Conservation (phyloP, 2,329 filamentous ascomycete species). For the Penicillium decumbens region DNA sequence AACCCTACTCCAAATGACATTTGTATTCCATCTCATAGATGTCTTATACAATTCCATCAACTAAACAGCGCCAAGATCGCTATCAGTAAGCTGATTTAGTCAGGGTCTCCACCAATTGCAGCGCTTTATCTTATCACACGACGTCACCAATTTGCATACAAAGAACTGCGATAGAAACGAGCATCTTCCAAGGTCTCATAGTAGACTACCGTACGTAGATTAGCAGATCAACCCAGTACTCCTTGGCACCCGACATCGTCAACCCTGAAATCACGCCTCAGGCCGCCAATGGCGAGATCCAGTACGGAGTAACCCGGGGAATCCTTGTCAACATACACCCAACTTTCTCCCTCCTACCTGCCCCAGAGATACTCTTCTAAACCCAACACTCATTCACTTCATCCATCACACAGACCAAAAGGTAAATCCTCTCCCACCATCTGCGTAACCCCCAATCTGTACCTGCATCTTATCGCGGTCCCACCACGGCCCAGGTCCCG, state of each 20-base stretch:
- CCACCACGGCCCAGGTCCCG: background rate
- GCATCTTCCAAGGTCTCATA: background rate
- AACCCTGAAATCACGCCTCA: background rate
- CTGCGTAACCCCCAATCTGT: background rate
- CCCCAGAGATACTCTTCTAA: background rate
- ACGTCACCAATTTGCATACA: constrained; percentile 15
- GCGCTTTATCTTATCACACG: constrained; percentile 29
- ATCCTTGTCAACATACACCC: background rate
- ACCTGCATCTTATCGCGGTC: constrained; percentile 20
- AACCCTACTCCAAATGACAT: background rate
- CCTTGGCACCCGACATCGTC: background rate
- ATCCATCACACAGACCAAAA: background rate
- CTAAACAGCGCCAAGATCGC: constrained; percentile 14
- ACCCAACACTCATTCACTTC: background rate
- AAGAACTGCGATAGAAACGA: background rate
- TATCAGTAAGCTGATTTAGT: constrained; percentile 25
- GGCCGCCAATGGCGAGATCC: constrained; percentile 3
- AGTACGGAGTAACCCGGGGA: background rate
- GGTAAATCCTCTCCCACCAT: background rate
- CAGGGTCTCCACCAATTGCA: constrained; percentile 22
- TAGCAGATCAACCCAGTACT: too few relatives aligned
- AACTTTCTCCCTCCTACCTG: background rate
- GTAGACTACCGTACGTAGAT: too few relatives aligned
- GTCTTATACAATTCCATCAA: background rate
- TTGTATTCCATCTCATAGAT: background rate